Base-by-base conservation (phyloP, 2,329 filamentous ascomycete species). In the Penicillium sp. region DNA sequence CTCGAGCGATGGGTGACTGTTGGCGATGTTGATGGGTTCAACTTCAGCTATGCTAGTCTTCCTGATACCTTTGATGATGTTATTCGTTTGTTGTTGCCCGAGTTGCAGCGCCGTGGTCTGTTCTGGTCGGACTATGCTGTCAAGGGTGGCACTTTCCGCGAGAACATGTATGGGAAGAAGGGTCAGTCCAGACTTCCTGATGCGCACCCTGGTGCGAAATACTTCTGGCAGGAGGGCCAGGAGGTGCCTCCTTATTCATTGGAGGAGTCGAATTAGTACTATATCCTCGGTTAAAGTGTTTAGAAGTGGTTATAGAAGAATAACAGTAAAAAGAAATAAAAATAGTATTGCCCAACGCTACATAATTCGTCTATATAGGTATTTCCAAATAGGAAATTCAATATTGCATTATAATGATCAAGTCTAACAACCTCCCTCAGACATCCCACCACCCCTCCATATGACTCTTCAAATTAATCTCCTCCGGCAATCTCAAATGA, bases 391-490 rank as follows among this genome's bases (percentile, higher is more conserved):
- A 44, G 13, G 11, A 19, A 45, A 29, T 25, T n/a, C 4, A 15
- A 8, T 7, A 31, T 25, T 16, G 5, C 8, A 49, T 15, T 38
- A 5, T 9, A 47, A 47, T 34, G 13, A 27, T n/a, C 48, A 3
- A 15, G 5, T 50, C 11, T 40, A 21, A 19, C 29, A 38, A 39
- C 36, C 11, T 2, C 31, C 31, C 31, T 65, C 53, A 75, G 48
- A 77, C 65, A 71, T 80, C 79, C 80, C 82, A 89, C 88, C 88
- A 91, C 19, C 79, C 80, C 77, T 91, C 88, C 68, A 90, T 83
- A 50, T 88, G 68, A 44, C 84, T 79, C 61, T 80, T 79, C 59
- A 91, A 71, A 67, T 90, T 84, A 40, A 86, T 77, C 34, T 82
- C 76, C 36, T 78, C 78, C 0, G 82, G 82, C 31, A 80, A 64